phyloP scores from a whole-genome alignment of 2,329 filamentous ascomycete species.

The Daldinia sp. region DNA sequence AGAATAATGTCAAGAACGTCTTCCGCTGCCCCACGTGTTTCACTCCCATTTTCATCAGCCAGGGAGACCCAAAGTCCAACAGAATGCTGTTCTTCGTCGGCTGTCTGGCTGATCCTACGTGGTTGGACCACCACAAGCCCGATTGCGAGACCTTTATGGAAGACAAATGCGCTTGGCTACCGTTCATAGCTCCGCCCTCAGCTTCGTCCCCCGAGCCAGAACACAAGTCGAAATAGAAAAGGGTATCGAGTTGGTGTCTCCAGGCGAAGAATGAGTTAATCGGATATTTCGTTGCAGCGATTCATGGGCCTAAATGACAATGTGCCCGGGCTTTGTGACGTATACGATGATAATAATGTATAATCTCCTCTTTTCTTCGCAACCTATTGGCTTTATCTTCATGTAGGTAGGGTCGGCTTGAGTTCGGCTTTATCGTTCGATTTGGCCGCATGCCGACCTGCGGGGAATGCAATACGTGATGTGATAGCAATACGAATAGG shows the following conservation, averaged over 20 bases:
- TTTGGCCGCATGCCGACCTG: slow-evolving; percentile 4
- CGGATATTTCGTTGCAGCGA: background rate
- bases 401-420: background rate
- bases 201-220: background rate
- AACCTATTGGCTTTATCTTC: slow-evolving; percentile 1
- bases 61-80: background rate
- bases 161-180: background rate
- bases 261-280: background rate
- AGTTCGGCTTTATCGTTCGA: background rate
- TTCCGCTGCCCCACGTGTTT: slow-evolving; percentile 19
- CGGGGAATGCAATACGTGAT: background rate
- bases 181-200: background rate
- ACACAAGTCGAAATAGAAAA: background rate
- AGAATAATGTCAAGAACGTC: slow-evolving; percentile 1
- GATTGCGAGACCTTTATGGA: background rate
- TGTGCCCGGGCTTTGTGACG: too few relatives aligned
- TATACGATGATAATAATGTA: background rate
- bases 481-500: slow-evolving; percentile 15
- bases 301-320: background rate
- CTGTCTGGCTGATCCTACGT: slow-evolving; percentile 11
- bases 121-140: slow-evolving; percentile 14
- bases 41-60: slow-evolving; percentile 10
- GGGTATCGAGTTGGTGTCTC: background rate
- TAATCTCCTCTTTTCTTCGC: slow-evolving; percentile 3
- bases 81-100: slow-evolving; percentile 23